Conservation (phyloP, 139 green algal genomes). For the Nannochloris sp. region DNA sequence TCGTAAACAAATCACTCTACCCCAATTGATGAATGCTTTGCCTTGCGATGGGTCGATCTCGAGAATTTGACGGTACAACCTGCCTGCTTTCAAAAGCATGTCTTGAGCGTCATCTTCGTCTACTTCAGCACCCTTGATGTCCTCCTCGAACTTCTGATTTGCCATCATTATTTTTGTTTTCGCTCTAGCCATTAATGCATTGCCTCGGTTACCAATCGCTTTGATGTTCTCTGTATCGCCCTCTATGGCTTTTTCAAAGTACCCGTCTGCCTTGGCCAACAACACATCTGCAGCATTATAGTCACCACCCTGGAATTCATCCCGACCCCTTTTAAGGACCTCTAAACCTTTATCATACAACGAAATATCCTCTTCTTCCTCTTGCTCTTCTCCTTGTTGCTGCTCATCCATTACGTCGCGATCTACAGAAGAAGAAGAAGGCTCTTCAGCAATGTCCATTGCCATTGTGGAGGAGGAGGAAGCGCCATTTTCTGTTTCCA, state of each 20-base stretch:
- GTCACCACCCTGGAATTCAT: neutral
- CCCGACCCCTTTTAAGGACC: neutral
- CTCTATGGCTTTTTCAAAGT: conserved; percentile 11
- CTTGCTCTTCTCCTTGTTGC: no score
- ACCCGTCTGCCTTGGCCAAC: neutral
- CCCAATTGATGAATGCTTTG: conserved; percentile 31
- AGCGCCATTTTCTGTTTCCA: no score
- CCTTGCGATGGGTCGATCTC: conserved; percentile 11
- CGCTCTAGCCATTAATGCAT: conserved; percentile 20
- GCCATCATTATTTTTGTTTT: conserved; percentile 14
- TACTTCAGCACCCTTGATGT: conserved; percentile 1
- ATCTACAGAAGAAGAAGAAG: no score
- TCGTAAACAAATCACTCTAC: conserved; percentile 21
- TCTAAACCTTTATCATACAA: neutral
- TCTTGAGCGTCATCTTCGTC: conserved; percentile 16
- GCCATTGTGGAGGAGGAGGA: no score
- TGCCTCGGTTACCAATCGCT: conserved; percentile 26
- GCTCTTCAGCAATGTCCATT: no score
- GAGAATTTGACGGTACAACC: conserved; percentile 20
- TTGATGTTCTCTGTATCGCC: conserved; percentile 7
- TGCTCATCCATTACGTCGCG: no score
- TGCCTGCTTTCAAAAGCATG: conserved; percentile 27
- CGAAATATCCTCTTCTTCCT: neutral
- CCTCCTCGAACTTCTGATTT: neutral
- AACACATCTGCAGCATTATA: neutral